A percentile compares a stretch with the other conserved stretches of the same genome.
These are phyloP conservation scores for Haematococcus lacustris DNA, from an alignment of 139 green algal species.

Conservation along the genomic window DNA sequence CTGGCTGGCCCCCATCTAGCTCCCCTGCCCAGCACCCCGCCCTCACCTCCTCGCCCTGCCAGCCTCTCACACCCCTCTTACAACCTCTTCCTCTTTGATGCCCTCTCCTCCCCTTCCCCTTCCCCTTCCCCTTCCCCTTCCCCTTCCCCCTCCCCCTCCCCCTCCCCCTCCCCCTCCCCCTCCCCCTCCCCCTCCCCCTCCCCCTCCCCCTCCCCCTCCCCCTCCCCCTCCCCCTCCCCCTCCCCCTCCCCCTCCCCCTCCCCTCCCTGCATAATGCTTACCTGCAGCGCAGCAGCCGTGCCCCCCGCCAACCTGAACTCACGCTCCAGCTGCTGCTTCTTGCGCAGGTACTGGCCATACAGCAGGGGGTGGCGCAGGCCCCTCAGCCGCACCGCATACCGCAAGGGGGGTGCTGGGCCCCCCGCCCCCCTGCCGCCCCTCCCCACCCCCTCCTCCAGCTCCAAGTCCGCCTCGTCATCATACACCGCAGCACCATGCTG, in stretches of 20 bases:
- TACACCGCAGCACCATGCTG: not conserved
- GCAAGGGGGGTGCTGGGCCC: too few relatives aligned
- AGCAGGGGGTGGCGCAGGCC: conserved; percentile 67
- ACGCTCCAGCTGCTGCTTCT: conserved; percentile 26
- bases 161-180: not conserved
- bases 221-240: too few relatives aligned
- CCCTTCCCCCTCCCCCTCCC: not conserved
- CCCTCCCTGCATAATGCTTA: too few relatives aligned
- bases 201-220: too few relatives aligned
- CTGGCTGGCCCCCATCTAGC: too few relatives aligned
- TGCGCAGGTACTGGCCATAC: conserved; percentile 51
- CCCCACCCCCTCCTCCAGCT: not conserved
- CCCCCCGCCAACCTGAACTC: conserved; percentile 7
- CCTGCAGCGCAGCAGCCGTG: too few relatives aligned
- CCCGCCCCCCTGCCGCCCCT: too few relatives aligned
- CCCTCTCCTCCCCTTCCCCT: not conserved
- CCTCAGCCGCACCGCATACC: conserved; percentile 39
- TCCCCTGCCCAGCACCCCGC: too few relatives aligned
- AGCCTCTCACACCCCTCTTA: too few relatives aligned
- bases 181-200: conserved; percentile 25
- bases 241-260: too few relatives aligned
- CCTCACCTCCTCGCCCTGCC: too few relatives aligned
- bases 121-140: not conserved
- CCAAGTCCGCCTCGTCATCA: not conserved
- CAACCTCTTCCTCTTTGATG: too few relatives aligned